phyloP scores from a whole-genome alignment of 345 rosid genomes.

The Populus euphratica region DNA sequence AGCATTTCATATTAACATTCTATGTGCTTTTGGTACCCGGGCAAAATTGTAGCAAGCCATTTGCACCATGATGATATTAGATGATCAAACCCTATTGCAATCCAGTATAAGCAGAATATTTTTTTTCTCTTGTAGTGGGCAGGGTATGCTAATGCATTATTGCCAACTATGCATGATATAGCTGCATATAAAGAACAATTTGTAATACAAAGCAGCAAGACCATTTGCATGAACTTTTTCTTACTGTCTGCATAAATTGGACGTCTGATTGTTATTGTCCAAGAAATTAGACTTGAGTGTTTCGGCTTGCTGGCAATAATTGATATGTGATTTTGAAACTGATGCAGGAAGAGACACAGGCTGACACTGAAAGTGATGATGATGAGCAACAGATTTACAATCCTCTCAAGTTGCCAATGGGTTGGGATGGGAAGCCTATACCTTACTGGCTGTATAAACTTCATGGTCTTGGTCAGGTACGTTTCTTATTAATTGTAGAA shows the following conservation, averaged over 20 bases:
- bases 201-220: not conserved
- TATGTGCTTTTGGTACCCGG: not conserved
- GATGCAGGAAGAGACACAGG: conserved; percentile 80
- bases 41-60: not conserved
- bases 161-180: not conserved
- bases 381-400: conserved; percentile 91
- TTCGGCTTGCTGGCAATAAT: not conserved
- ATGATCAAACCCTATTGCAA: not conserved
- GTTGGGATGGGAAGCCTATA: conserved; percentile 99
- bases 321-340: conserved; percentile 10
- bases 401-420: conserved; percentile 95
- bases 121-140: not conserved
- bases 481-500: not conserved
- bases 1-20: not conserved
- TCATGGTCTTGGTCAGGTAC: conserved; percentile 98
- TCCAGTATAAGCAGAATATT: not conserved
- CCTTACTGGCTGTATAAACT: conserved; percentile 99
- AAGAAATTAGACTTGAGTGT: not conserved
- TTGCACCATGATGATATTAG: not conserved
- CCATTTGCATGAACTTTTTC: not conserved
- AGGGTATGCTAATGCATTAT: not conserved
- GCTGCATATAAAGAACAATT: not conserved
- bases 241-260: not conserved
- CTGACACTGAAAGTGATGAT: conserved; percentile 94
- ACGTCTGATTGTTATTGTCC: not conserved